Conservation (phyloP, 345 rosid genomes). For the Isatis tinctoria region DNA sequence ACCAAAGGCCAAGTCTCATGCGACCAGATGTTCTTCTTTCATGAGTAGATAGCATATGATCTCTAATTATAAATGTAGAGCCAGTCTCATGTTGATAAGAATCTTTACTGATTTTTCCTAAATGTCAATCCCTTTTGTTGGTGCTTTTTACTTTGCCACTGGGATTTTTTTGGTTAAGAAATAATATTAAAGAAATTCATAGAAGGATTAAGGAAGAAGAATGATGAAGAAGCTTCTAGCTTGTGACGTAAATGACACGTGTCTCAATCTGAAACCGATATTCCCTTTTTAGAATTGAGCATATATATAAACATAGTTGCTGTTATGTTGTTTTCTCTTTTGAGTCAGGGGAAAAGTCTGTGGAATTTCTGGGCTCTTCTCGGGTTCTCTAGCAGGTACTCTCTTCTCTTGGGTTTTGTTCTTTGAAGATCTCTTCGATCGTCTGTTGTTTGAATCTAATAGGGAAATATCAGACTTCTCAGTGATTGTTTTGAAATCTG, state of each 20-base stretch:
- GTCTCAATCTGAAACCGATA: neutral
- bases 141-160: neutral
- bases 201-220: neutral
- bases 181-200: neutral
- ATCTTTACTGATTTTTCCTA: neutral
- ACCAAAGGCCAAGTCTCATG: neutral
- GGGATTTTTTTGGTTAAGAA: neutral
- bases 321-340: neutral
- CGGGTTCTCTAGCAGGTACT: slow-evolving; percentile 12
- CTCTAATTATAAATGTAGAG: slow-evolving; percentile 7
- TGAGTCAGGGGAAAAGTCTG: neutral
- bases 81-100: slow-evolving; percentile 5
- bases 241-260: slow-evolving; percentile 16
- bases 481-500: too few relatives aligned
- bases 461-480: too few relatives aligned
- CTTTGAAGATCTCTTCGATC: neutral
- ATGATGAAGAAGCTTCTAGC: slow-evolving; percentile 28
- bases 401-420: neutral
- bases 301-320: neutral
- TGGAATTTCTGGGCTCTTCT: slow-evolving; percentile 20
- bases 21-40: neutral
- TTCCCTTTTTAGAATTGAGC: neutral
- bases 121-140: neutral
- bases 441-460: neutral
- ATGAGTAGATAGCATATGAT: neutral